A percentile compares a stretch with the other conserved stretches of the same genome.
Conservation (phyloP, 306 rosid genomes). For the Hylodesmum podocarpum region DNA sequence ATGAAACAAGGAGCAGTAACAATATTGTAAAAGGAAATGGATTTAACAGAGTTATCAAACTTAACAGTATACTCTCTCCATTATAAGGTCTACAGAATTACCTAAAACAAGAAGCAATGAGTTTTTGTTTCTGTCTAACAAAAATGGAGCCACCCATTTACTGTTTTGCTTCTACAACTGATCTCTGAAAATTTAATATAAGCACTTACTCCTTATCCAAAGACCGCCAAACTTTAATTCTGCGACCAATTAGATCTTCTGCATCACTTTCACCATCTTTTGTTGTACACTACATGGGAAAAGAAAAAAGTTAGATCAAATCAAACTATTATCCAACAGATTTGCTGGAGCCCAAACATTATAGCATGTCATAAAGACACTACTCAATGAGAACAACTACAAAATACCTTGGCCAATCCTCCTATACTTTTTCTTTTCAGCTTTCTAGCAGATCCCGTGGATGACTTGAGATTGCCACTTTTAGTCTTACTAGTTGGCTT, state of each 20-base stretch:
- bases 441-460: constrained; percentile 55
- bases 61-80: too few relatives aligned
- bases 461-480: constrained; percentile 46
- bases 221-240: constrained; percentile 99
- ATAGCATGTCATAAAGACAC: constrained; percentile 5
- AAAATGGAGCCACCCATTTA: not conserved
- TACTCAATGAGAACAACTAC: constrained; percentile 10
- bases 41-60: too few relatives aligned
- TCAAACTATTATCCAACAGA: constrained; percentile 27
- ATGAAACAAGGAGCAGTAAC: too few relatives aligned
- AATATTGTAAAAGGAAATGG: too few relatives aligned
- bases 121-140: not conserved
- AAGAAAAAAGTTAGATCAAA: constrained; percentile 24
- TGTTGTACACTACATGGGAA: constrained; percentile 58
- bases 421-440: constrained; percentile 71
- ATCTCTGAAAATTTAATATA: constrained; percentile 7
- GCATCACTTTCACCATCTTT: constrained; percentile 64
- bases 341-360: constrained; percentile 9
- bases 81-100: too few relatives aligned
- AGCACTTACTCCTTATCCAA: constrained; percentile 76
- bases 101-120: too few relatives aligned
- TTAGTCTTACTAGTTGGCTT: constrained; percentile 46
- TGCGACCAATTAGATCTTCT: constrained; percentile 82
- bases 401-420: constrained; percentile 70
- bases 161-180: constrained; percentile 16